Evolutionary conservation across 2,329 filamentous ascomycete species (phyloP).

Genomic region (Penicillium olsonii): DNA sequence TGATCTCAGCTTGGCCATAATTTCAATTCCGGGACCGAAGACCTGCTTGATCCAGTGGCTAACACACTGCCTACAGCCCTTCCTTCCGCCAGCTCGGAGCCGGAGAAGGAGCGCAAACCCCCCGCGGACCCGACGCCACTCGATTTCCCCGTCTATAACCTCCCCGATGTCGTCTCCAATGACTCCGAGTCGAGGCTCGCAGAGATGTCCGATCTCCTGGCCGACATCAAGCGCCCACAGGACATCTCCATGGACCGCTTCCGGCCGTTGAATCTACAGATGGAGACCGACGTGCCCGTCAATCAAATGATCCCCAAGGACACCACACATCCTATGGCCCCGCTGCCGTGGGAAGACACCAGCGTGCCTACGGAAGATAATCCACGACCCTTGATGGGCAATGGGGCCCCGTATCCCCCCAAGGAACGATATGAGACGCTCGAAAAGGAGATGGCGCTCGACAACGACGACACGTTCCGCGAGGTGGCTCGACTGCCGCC

Average conservation of each 20-base stretch:
- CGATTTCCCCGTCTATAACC: constrained; percentile 53
- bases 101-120: constrained; percentile 48
- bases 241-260: constrained; percentile 44
- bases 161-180: constrained; percentile 36
- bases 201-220: constrained; percentile 47
- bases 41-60: constrained; percentile 4
- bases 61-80: constrained; percentile 26
- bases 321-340: constrained; percentile 37
- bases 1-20: neutral
- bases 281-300: constrained; percentile 40
- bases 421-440: constrained; percentile 52
- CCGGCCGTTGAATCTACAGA: constrained; percentile 43
- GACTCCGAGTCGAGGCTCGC: constrained; percentile 39
- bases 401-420: constrained; percentile 51
- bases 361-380: constrained; percentile 26
- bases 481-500: constrained; percentile 53
- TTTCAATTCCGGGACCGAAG: neutral
- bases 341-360: constrained; percentile 38
- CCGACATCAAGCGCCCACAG: constrained; percentile 43
- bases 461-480: constrained; percentile 61
- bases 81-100: constrained; percentile 34
- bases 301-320: constrained; percentile 39
- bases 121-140: constrained; percentile 53
- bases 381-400: constrained; percentile 43
- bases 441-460: constrained; percentile 53